Conservation (phyloP, 768 basidiomycete species). For the Calocybe gangraenosa region DNA sequence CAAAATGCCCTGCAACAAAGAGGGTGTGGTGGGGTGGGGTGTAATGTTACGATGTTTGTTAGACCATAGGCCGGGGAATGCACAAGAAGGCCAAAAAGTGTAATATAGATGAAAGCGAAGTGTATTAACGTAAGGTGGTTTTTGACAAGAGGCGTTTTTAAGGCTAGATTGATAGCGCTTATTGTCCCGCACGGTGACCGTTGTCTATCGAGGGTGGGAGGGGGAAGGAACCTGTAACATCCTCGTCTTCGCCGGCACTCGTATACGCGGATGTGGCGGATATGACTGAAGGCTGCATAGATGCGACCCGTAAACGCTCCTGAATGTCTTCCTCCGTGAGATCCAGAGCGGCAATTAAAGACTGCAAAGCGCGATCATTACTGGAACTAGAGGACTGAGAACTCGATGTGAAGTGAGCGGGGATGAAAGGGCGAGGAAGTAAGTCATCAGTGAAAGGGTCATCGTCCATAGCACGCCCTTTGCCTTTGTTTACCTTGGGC, state of each 20-base stretch:
- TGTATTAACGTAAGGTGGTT: background rate
- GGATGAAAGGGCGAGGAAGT: conserved; percentile 27
- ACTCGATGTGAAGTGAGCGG: conserved; percentile 24
- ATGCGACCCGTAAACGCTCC: conserved; percentile 50
- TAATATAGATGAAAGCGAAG: conserved; percentile 7
- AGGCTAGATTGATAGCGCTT: background rate
- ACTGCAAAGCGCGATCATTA: conserved; percentile 53
- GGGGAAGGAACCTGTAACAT: conserved; percentile 35
- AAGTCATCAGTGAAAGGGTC: conserved; percentile 39
- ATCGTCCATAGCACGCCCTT: conserved; percentile 16
- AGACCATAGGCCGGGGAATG: background rate
- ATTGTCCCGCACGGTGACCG: conserved; percentile 6
- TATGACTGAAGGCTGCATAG: conserved; percentile 51
- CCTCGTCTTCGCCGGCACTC: conserved; percentile 29
- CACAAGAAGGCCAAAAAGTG: background rate
- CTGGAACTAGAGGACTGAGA: conserved; percentile 37
- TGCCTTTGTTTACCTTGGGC: conserved; percentile 22
- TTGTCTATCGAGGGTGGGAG: conserved; percentile 27
- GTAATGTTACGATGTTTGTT: background rate
- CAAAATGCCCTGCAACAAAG: no score
- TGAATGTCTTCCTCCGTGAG: conserved; percentile 41
- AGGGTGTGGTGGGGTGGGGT: no score
- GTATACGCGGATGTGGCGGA: conserved; percentile 30
- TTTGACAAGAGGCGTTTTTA: no score
- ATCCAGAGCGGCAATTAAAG: conserved; percentile 67